phyloP scores from a whole-genome alignment of 352 stramenopile genomes.

The Pythium sukuiense region DNA sequence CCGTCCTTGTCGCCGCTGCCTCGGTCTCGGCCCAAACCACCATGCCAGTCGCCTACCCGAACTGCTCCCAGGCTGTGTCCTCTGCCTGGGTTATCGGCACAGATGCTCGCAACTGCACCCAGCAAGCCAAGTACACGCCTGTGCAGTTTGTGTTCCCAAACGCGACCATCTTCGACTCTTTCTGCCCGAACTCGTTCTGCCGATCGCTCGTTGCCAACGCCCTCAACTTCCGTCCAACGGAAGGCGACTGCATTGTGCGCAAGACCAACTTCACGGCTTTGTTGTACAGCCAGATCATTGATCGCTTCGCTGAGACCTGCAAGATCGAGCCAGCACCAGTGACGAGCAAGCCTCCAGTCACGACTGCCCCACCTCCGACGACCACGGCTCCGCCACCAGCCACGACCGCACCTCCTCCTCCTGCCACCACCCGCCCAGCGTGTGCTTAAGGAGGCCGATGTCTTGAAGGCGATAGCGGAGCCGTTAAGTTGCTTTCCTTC shows the following conservation, averaged over 20 bases:
- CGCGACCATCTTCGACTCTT: background rate
- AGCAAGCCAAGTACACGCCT: background rate
- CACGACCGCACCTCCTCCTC: too few species aligned
- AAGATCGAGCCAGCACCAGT: slow-evolving; percentile 28
- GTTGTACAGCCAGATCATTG: background rate
- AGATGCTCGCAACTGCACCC: background rate
- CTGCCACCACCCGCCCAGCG: background rate
- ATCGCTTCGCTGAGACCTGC: slow-evolving; percentile 47
- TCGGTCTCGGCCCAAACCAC: background rate
- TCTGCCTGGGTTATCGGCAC: slow-evolving; percentile 1
- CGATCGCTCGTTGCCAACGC: background rate
- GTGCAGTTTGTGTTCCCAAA: background rate
- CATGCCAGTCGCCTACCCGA: background rate
- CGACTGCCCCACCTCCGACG: background rate
- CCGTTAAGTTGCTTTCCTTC: too few species aligned
- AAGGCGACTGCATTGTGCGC: background rate
- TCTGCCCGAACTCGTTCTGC: background rate
- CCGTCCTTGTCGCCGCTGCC: background rate
- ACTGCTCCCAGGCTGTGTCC: background rate
- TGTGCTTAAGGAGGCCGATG: background rate
- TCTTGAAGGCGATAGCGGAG: too few species aligned
- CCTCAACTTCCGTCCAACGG: background rate
- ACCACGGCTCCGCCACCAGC: background rate
- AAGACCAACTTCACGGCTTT: background rate
- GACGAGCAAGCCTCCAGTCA: background rate